A percentile compares a stretch with the other conserved stretches of the same genome.
Conservation (phyloP, 1,284 basidiomycete genomes). For the Ceratobasidium sp. region DNA sequence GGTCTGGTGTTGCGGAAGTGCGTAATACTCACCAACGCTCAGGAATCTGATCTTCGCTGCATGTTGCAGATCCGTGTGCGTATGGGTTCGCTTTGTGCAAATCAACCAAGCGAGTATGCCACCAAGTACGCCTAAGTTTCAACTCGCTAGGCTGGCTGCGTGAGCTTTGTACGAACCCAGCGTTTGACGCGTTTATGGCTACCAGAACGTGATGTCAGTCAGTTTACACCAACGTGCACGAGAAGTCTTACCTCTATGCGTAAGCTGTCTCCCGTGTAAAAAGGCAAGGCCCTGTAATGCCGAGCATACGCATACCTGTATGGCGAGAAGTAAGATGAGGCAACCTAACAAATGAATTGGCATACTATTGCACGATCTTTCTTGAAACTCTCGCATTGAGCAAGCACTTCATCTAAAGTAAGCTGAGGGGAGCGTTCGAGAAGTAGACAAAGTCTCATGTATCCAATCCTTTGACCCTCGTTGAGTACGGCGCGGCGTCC, state of each 20-base stretch:
- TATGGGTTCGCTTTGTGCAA: constrained; percentile 81
- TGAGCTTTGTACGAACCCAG: constrained; percentile 39
- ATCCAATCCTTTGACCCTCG: constrained; percentile 23
- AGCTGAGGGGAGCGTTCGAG: constrained; percentile 44
- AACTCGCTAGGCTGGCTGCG: constrained; percentile 40
- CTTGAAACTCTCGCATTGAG: constrained; percentile 34
- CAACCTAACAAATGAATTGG: neutral
- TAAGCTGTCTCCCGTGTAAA: constrained; percentile 38
- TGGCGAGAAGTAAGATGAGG: neutral
- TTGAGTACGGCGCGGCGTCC: constrained; percentile 22
- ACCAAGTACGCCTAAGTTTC: constrained; percentile 46
- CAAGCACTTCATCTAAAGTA: constrained; percentile 27
- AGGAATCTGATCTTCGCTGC: constrained; percentile 64
- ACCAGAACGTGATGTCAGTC: neutral
- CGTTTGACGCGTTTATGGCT: constrained; percentile 44
- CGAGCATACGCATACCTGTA: constrained; percentile 31
- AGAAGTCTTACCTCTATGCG: constrained; percentile 42
- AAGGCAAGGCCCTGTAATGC: constrained; percentile 37
- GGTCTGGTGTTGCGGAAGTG: too few relatives aligned
- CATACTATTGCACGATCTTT: constrained; percentile 42
- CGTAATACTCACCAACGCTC: constrained; percentile 66
- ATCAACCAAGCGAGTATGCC: constrained; percentile 72
- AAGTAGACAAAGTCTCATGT: constrained; percentile 37
- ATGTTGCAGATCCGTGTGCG: constrained; percentile 59
- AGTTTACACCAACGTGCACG: neutral